Conservation (phyloP, 345 rosid genomes). For the Mercurialis annua region DNA sequence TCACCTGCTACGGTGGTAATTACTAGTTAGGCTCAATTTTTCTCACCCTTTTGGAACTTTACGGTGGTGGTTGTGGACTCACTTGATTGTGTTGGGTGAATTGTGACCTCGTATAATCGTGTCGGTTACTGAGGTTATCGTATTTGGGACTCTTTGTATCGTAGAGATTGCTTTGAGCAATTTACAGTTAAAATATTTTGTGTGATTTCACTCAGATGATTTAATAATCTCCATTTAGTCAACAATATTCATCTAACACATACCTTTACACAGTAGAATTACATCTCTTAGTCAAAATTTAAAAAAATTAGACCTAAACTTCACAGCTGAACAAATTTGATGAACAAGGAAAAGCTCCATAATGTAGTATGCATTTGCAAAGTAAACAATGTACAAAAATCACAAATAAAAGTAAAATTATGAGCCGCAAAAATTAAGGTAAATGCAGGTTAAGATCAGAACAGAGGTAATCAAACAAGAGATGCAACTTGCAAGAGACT, state of each 20-base stretch:
- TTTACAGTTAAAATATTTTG: not conserved
- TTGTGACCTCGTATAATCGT: no score
- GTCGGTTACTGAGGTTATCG: not conserved
- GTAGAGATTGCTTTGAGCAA: no score
- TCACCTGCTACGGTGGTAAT: no score
- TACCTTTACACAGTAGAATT: conserved; percentile 11
- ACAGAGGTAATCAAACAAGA: not conserved
- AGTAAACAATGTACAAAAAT: not conserved
- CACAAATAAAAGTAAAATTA: not conserved
- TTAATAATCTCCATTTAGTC: conserved; percentile 7
- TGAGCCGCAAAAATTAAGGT: not conserved
- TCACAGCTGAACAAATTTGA: not conserved
- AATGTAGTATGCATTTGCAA: not conserved
- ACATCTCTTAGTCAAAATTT: conserved; percentile 10
- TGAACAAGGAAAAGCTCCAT: not conserved
- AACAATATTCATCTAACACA: conserved; percentile 4
- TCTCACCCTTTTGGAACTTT: no score
- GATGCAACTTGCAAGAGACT: not conserved
- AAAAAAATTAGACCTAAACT: not conserved
- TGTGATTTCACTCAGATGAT: not conserved
- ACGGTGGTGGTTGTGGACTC: no score
- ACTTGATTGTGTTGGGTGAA: no score
- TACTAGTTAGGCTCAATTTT: no score
- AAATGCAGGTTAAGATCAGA: not conserved
- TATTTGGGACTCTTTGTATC: no score